These are phyloP conservation scores for Clarireedia hainanense DNA, from an alignment of 2,329 filamentous ascomycete genomes.

Conservation along the genomic window DNA sequence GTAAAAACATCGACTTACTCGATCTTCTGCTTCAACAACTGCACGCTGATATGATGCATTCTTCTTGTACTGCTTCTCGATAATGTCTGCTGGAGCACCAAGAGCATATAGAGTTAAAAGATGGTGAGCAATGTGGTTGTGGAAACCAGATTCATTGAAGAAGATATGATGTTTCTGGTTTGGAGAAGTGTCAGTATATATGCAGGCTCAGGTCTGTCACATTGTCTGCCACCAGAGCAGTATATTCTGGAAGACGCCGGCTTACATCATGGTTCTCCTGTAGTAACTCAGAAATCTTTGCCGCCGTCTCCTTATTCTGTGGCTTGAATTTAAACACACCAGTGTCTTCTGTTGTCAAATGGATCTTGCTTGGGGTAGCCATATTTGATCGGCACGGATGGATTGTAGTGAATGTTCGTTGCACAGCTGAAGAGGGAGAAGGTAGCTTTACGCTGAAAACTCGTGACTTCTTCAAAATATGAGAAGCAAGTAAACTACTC, in stretches of 20 bases:
- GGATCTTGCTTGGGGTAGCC: constrained; percentile 34
- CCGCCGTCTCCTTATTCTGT: constrained; percentile 45
- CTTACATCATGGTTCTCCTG: constrained; percentile 63
- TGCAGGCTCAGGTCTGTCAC: not conserved
- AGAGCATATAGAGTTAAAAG: constrained; percentile 71
- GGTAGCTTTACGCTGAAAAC: not conserved
- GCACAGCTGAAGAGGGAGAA: too few species aligned
- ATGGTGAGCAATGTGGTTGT: constrained; percentile 79
- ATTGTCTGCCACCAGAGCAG: not conserved
- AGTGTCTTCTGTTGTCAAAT: constrained; percentile 40
- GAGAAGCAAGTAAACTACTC: not conserved
- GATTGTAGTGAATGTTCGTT: constrained; percentile 10
- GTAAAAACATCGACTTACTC: not conserved
- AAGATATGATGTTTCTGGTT: constrained; percentile 65
- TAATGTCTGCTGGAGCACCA: constrained; percentile 50
- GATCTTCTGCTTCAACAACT: constrained; percentile 37
- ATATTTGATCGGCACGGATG: constrained; percentile 16
- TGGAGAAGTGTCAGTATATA: constrained; percentile 3
- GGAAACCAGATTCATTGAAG: constrained; percentile 68
- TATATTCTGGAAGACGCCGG: not conserved
- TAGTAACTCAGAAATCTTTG: constrained; percentile 57
- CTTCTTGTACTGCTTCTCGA: constrained; percentile 56
- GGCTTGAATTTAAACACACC: constrained; percentile 43
- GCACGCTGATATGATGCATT: constrained; percentile 62
- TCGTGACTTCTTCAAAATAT: not conserved